Base-by-base conservation (phyloP, 179 eudicot species). In the Vitellaria paradoxa region DNA sequence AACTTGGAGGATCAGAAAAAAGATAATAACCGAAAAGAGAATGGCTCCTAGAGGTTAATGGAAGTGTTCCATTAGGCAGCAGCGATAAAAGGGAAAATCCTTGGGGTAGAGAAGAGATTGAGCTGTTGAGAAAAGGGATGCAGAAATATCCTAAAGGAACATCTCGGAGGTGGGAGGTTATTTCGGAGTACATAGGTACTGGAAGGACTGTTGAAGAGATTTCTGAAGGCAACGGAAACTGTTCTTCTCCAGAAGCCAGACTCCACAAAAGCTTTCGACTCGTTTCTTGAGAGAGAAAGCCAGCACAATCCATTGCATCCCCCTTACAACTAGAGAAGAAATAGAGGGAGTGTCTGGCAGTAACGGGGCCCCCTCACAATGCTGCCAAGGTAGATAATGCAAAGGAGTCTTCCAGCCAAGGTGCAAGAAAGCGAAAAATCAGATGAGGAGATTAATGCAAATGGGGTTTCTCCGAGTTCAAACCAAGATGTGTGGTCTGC, bases 131-230 rank as follows among this genome's bases (percentile, higher is more conserved):
- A 68, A 96, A 96, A 84, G 99, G 94, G 42, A 82, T 90, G 76
- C 81, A 40, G 82, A 96, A 96, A 78, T 96, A 78, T 57, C 99
- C 97, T 4, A 96, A 96, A 81, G 99, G 99, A 55, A 96, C 99
- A 10, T 91, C 99, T 15, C 84, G 93, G 59, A 93, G 99, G 82
- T 96, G 99, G 99, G 99, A 96, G 73, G 99, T 96, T 77, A 86
- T 96, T 46, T 96, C 99, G 0, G 99, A 96, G 57, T 96, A 84
- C 78, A 80, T 96, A 53, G 98, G 99, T 17, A 96, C 99, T 0
- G 90, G 85, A 69, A 86, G 99, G 82, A 87, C 98, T 15, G 98
- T 96, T 56, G 99, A 96, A 68, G 98, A 93, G 88, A 93, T 96
- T 30, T 30, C 37, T 30, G 37, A 30, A 30, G 37, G 37, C 37